Evolutionary conservation across 306 rosid species (phyloP), one percentile per base, ranked within the genome.

Genomic region (Fragaria nilgerrensis): DNA sequence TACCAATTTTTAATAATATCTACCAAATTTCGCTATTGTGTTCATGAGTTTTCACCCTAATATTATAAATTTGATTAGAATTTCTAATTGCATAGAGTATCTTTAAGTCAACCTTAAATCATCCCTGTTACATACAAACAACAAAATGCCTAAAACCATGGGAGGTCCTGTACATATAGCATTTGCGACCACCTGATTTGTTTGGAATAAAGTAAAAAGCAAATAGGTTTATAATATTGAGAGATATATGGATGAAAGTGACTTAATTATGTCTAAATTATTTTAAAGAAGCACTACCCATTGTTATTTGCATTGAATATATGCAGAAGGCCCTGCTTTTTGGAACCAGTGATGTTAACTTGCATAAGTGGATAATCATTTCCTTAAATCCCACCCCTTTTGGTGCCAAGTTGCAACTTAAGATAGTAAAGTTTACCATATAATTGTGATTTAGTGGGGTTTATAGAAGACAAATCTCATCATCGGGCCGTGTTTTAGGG

Each of bases 401-500:
- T 41, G 78, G 78, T 65, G 81, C 39, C n/a, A 59, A 77, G 27
- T 73, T 52, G 77, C 67, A 34, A 59, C 39, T 39, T 39, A 59
- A 65, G 14, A 32, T 34, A 17, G 39, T 37, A 9, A 8, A 14
- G 41, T 39, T 19, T 64, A 72, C 5, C 34, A 20, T 8, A 32
- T 34, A 58, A 58, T 45, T 48, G 34, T 48, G 59, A 68, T 66
- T 77, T 47, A 39, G 22, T 74, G 73, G 68, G 13, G 43, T 49
- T 82, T 69, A 70, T 62, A 10, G 8, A 70, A 29, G 73, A 39
- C 13, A 36, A 69, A 70, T 83, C 74, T 41, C 77, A 75, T n/a
- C n/a, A n/a, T 70, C 36, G 70, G 73, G 59, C 70, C 50, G 74
- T 14, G 80, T 52, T 70, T 75, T 66, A 13, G 47, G 77, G 66